Conservation (phyloP, 1,284 basidiomycete species). For the Volvariella volvacea region DNA sequence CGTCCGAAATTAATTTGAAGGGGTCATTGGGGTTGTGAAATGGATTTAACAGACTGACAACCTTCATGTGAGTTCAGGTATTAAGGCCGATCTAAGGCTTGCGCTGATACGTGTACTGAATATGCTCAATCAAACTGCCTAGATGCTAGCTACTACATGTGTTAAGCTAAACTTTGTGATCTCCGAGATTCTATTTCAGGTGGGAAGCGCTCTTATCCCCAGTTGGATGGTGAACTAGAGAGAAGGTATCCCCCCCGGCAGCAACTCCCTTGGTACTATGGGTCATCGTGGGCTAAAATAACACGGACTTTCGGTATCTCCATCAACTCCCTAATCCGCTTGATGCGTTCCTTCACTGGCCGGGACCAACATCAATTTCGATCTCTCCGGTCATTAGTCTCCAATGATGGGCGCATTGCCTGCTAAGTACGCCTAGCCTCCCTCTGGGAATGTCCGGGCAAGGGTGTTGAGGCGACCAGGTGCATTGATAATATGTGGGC, state of each 20-base stretch:
- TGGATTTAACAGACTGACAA: too few species aligned
- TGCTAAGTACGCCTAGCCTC: constrained; percentile 51
- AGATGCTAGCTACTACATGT: too few species aligned
- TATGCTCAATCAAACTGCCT: too few species aligned
- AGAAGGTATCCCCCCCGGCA: constrained; percentile 37
- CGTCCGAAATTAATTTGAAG: too few species aligned
- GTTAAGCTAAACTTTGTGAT: too few species aligned
- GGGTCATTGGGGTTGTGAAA: too few species aligned
- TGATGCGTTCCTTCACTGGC: constrained; percentile 34
- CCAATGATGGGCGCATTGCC: constrained; percentile 51
- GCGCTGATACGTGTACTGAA: too few species aligned
- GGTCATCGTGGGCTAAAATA: constrained; percentile 44
- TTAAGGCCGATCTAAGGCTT: too few species aligned
- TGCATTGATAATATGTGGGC: constrained; percentile 48
- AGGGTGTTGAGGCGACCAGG: constrained; percentile 50
- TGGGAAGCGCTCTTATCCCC: too few species aligned
- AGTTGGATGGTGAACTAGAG: too few species aligned
- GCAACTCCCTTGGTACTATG: constrained; percentile 45
- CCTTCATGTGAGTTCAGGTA: too few species aligned
- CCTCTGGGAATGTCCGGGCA: constrained; percentile 46
- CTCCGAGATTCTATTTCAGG: too few species aligned
- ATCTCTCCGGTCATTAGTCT: constrained; percentile 40
- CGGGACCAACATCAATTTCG: constrained; percentile 27
- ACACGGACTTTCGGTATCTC: constrained; percentile 34
- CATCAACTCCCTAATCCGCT: constrained; percentile 31